Evolutionary conservation across 768 basidiomycete genomes (phyloP).

Genomic region (Kwoniella europaea): DNA sequence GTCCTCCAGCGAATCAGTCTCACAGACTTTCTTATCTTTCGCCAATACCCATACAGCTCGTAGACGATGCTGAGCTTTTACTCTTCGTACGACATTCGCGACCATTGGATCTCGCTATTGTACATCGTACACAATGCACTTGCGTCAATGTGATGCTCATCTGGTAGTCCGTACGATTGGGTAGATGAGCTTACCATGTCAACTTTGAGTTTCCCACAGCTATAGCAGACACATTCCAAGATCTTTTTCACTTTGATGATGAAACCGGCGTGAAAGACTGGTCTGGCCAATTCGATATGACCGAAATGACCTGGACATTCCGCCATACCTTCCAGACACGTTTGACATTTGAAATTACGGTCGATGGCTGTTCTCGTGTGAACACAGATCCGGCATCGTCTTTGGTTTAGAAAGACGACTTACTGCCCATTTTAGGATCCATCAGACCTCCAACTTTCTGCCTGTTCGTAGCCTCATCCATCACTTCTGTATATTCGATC

Average conservation of each 20-base stretch:
- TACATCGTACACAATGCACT: too few relatives aligned
- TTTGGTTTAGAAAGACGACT: slow-evolving; percentile 30
- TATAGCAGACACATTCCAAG: slow-evolving; percentile 96
- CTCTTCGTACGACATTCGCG: slow-evolving; percentile 41
- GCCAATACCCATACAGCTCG: slow-evolving; percentile 56
- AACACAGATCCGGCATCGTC: slow-evolving; percentile 17
- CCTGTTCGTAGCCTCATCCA: slow-evolving; percentile 89
- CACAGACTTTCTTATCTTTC: slow-evolving; percentile 74
- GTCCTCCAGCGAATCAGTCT: slow-evolving; percentile 84
- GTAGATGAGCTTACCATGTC: slow-evolving; percentile 84
- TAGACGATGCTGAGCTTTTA: slow-evolving; percentile 57
- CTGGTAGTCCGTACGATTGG: too few relatives aligned
- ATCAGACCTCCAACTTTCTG: slow-evolving; percentile 92
- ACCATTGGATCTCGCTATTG: slow-evolving; percentile 50
- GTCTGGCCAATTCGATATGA: slow-evolving; percentile 93
- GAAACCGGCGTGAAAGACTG: slow-evolving; percentile 96
- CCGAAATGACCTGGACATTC: slow-evolving; percentile 99
- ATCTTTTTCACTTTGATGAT: slow-evolving; percentile 99
- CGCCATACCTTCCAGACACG: slow-evolving; percentile 99
- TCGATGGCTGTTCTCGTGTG: slow-evolving; percentile 52
- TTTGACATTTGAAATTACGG: slow-evolving; percentile 85
- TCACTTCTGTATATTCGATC: slow-evolving; percentile 97
- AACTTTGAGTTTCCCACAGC: slow-evolving; percentile 96
- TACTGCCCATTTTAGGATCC: slow-evolving; percentile 94
- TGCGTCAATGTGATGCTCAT: too few relatives aligned